A percentile compares a stretch with the other conserved stretches of the same genome.
phyloP scores from a whole-genome alignment of 305 asterid genomes.

The Lippia alba region DNA sequence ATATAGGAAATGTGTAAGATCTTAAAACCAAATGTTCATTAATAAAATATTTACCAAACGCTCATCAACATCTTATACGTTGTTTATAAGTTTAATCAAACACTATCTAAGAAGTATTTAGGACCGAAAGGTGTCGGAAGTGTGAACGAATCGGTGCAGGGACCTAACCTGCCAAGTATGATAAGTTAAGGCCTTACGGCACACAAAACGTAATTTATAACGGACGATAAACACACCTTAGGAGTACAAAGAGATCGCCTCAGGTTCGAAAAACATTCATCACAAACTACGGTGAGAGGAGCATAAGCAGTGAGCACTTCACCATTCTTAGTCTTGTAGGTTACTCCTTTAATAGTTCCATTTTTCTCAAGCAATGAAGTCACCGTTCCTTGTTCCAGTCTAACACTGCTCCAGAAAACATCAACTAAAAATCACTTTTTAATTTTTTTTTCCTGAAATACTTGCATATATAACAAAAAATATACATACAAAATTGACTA shows the following conservation, averaged over 20 bases:
- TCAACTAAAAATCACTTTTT: neutral
- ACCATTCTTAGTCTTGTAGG: constrained; percentile 72
- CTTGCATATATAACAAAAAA: too few species aligned
- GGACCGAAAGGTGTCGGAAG: too few species aligned
- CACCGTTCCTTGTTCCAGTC: constrained; percentile 80
- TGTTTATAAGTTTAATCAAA: too few species aligned
- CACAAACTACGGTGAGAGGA: constrained; percentile 85
- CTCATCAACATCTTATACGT: too few species aligned
- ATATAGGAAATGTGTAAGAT: too few species aligned
- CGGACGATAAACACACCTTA: constrained; percentile 45
- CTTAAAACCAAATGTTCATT: too few species aligned
- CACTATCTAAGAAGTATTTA: too few species aligned
- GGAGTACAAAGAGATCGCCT: constrained; percentile 75
- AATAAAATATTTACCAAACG: too few species aligned
- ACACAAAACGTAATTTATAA: neutral
- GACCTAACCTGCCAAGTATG: too few species aligned
- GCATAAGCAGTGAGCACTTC: constrained; percentile 57
- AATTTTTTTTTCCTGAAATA: neutral
- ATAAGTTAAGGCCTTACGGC: too few species aligned
- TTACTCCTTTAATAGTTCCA: constrained; percentile 71
- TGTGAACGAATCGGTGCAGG: too few species aligned
- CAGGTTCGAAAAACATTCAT: constrained; percentile 81
- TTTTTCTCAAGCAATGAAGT: constrained; percentile 71
- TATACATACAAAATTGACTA: too few species aligned
- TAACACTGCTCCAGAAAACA: constrained; percentile 52